phyloP scores from a whole-genome alignment of 257 asterid genomes.

The Scutellaria barbata region DNA sequence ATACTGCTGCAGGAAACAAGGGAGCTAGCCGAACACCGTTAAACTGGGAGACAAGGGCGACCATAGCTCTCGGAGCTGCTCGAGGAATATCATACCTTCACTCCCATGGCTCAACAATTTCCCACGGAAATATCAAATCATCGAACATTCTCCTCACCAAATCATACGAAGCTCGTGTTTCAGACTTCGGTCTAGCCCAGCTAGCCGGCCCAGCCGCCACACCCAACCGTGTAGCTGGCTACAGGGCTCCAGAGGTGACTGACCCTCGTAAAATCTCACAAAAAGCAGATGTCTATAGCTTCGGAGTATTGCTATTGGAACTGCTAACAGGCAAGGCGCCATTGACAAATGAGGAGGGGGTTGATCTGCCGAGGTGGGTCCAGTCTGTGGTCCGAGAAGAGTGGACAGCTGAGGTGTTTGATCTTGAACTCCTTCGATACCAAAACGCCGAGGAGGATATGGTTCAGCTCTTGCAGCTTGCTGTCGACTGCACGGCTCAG shows the following conservation, averaged over 20 bases:
- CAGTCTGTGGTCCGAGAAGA: slow-evolving; percentile 68
- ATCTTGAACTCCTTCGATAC: slow-evolving; percentile 61
- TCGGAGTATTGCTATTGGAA: slow-evolving; percentile 61
- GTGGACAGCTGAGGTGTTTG: slow-evolving; percentile 70
- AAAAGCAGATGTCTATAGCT: slow-evolving; percentile 63
- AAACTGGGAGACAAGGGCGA: slow-evolving; percentile 64
- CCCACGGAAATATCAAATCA: slow-evolving; percentile 72
- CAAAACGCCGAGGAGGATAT: slow-evolving; percentile 69
- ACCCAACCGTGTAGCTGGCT: slow-evolving; percentile 63
- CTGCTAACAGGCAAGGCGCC: slow-evolving; percentile 65
- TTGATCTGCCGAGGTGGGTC: slow-evolving; percentile 72
- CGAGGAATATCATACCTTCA: slow-evolving; percentile 60
- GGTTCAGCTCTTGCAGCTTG: slow-evolving; percentile 70
- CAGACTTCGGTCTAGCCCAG: slow-evolving; percentile 67
- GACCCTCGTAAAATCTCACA: slow-evolving; percentile 59
- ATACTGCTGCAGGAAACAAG: slow-evolving; percentile 52
- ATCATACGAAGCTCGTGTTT: slow-evolving; percentile 57
- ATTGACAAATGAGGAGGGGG: slow-evolving; percentile 60
- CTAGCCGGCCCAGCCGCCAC: slow-evolving; percentile 50
- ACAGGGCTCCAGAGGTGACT: slow-evolving; percentile 67
- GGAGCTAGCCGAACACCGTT: slow-evolving; percentile 65
- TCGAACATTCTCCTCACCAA: slow-evolving; percentile 65
- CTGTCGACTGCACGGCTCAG: slow-evolving; percentile 62
- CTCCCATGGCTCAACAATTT: slow-evolving; percentile 49
- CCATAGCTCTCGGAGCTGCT: slow-evolving; percentile 67